phyloP scores from a whole-genome alignment of 2,329 filamentous ascomycete species.

The Talaromyces verruculosus region DNA sequence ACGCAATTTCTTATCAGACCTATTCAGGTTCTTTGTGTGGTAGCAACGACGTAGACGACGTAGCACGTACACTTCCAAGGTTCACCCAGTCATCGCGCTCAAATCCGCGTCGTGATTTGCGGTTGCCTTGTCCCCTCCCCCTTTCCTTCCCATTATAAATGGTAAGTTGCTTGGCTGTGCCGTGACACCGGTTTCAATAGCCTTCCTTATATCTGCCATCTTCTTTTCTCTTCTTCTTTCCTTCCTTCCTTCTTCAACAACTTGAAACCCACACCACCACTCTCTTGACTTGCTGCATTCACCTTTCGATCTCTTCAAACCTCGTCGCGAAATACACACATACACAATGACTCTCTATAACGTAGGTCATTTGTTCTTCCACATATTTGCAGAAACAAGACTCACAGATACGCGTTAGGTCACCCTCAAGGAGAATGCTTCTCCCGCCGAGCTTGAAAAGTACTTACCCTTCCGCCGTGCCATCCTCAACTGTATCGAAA shows the following conservation, averaged over 20 bases:
- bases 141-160: slow-evolving; percentile 1
- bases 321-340: background rate
- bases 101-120: slow-evolving; percentile 5
- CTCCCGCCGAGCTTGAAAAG: slow-evolving; percentile 66
- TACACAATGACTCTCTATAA: slow-evolving; percentile 9
- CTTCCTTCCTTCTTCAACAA: background rate
- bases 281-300: background rate
- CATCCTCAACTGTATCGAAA: slow-evolving; percentile 12
- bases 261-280: background rate
- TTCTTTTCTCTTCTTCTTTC: slow-evolving; percentile 1
- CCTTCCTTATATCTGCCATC: background rate
- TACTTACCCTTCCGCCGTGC: slow-evolving; percentile 34
- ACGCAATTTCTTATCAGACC: background rate
- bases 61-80: slow-evolving; percentile 3
- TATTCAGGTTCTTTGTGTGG: background rate
- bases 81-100: background rate
- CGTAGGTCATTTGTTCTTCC: slow-evolving; percentile 7
- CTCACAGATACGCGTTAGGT: slow-evolving; percentile 55
- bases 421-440: slow-evolving; percentile 71
- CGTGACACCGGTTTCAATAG: background rate
- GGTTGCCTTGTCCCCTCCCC: slow-evolving; percentile 16
- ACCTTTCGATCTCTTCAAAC: background rate
- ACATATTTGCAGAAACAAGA: slow-evolving; percentile 2
- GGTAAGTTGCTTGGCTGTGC: background rate
- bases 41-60: background rate